Evolutionary conservation across 2,329 filamentous ascomycete genomes (phyloP), one percentile per base, ranked within the genome.

Genomic region (Hymenoscyphus infarciens): DNA sequence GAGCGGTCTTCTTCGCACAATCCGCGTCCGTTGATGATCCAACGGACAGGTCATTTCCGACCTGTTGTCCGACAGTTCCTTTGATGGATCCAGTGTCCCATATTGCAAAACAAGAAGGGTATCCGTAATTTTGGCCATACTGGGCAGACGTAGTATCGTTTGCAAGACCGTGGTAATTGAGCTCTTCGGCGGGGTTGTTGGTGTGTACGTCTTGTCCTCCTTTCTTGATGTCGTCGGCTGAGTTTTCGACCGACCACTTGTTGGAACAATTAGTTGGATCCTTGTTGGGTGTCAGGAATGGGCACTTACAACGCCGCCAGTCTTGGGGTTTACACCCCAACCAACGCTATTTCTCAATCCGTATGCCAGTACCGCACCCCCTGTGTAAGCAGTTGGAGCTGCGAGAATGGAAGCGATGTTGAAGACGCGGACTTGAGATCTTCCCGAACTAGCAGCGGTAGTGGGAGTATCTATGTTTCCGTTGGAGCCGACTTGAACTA

Each of bases 261-360:
- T 10, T 13, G 1, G 19, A 25, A 25, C 5, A 4, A 13, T 52
- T 13, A 52, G 45, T 22, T 5, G 2, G 10, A 13, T 25, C 22
- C 42, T 52, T 25, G 7, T 1, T 8, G 16, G 7, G 19, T 52
- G 4, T 13, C 19, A 4, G 1, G 11, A 3, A 3, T 25, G 19
- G 22, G 22, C 13, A 52, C 77, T 79, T 76, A 80, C 85, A 63
- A 86, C 77, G n/a, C 78, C 81, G 22, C 82, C 83, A 0, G 78
- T 77, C 3, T 70, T 62, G 1, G 81, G 81, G 59, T 90, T 80
- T 73, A 89, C 87, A n/a, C 78, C 86, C 3, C 92, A 76, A 10
- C 88, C 89, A 5, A 91, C 88, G 1, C 86, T 86, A 73, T 92
- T 92, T 42, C 88, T 81, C 59, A 92, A 77, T 8, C 89, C 89